A percentile compares a stretch with the other conserved stretches of the same genome.
Evolutionary conservation across 768 basidiomycete genomes (phyloP).

Genomic region (Pleurotus citrinopileatus): DNA sequence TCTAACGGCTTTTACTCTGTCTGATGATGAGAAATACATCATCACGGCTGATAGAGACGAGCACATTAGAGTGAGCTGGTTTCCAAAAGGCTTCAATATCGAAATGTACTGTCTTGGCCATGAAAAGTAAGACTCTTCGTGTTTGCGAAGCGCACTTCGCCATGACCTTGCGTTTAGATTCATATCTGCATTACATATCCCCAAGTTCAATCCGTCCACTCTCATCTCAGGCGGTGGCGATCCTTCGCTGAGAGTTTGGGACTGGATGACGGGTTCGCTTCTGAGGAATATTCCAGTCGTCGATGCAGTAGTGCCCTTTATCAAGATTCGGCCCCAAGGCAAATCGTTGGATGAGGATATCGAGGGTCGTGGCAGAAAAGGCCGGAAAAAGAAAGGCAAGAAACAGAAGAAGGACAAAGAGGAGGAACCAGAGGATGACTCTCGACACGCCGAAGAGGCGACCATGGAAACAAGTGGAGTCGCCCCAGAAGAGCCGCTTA

Average conservation of each 20-base stretch:
- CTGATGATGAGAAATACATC: constrained; percentile 66
- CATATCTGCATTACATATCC: constrained; percentile 80
- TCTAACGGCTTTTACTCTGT: constrained; percentile 70
- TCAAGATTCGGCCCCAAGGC: constrained; percentile 34
- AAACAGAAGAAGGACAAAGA: constrained; percentile 13
- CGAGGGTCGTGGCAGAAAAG: constrained; percentile 19
- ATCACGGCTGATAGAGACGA: constrained; percentile 94
- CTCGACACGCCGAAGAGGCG: constrained; percentile 7
- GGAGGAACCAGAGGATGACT: constrained; percentile 16
- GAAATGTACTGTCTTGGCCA: constrained; percentile 89
- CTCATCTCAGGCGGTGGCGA: constrained; percentile 93
- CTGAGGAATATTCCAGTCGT: constrained; percentile 51
- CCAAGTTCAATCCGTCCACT: constrained; percentile 34
- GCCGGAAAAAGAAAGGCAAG: constrained; percentile 13
- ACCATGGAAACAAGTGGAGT: neutral
- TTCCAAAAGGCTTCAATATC: constrained; percentile 80
- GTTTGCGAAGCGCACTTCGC: neutral
- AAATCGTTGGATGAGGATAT: constrained; percentile 32
- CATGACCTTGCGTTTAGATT: constrained; percentile 46
- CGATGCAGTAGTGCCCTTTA: constrained; percentile 44
- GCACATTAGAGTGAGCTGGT: constrained; percentile 91
- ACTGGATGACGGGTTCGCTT: constrained; percentile 66
- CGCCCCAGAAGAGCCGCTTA: neutral
- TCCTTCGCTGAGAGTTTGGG: constrained; percentile 69
- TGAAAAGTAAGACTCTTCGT: constrained; percentile 51